These are phyloP conservation scores for Trichoderma reesei DNA, from an alignment of 495 filamentous ascomycete species.

Conservation along the genomic window DNA sequence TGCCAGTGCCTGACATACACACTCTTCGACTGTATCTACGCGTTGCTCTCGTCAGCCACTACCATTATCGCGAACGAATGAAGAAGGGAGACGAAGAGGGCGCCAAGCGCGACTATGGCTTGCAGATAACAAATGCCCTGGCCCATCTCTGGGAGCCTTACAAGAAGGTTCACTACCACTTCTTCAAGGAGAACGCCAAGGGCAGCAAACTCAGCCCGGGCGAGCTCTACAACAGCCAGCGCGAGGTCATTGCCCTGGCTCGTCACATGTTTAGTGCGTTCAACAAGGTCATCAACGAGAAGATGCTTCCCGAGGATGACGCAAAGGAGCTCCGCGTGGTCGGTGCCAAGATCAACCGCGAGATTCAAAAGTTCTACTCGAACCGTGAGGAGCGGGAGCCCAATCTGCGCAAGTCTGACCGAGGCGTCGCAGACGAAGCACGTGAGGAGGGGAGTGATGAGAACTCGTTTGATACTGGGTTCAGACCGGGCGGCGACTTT, in stretches of 20 bases:
- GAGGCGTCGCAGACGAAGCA: background rate
- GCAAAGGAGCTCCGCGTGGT: conserved; percentile 17
- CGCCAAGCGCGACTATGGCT: conserved; percentile 21
- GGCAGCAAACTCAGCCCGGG: background rate
- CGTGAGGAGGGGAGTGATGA: background rate
- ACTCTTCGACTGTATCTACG: conserved; percentile 32
- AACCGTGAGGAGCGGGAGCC: conserved; percentile 16
- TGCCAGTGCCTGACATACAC: conserved; percentile 33
- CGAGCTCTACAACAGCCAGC: conserved; percentile 15
- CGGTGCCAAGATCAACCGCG: conserved; percentile 22
- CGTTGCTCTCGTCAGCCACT: conserved; percentile 24
- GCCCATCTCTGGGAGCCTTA: conserved; percentile 31
- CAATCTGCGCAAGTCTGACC: conserved; percentile 11
- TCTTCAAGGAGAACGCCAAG: conserved; percentile 12
- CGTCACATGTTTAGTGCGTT: conserved; percentile 32
- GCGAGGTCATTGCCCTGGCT: conserved; percentile 29
- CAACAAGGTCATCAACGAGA: conserved; percentile 23
- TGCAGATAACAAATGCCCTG: conserved; percentile 27
- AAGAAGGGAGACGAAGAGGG: conserved; percentile 12
- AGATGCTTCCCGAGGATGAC: conserved; percentile 14
- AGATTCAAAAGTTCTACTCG: conserved; percentile 20
- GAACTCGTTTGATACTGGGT: background rate
- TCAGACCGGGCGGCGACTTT: background rate
- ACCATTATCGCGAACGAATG: conserved; percentile 13
- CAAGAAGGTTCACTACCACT: conserved; percentile 19